Percentiles rank a stretch among this genome's conserved stretches.
Evolutionary conservation across 2,329 filamentous ascomycete genomes (phyloP).

Genomic region (Colletotrichum trifolii): DNA sequence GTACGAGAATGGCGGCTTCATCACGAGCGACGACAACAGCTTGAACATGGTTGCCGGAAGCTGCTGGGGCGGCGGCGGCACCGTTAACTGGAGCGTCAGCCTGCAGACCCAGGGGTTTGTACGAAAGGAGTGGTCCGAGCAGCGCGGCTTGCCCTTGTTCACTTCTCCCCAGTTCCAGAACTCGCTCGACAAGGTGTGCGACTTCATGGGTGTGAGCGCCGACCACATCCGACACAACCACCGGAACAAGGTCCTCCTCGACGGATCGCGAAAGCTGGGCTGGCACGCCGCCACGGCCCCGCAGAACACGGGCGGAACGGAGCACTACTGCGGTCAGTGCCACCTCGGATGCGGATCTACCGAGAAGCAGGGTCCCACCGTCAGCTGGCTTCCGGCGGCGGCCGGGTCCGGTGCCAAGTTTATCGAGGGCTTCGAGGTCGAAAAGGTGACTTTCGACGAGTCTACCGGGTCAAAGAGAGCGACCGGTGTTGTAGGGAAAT

Average conservation of each 20-base stretch:
- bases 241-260: conserved; percentile 76
- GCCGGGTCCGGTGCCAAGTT: conserved; percentile 81
- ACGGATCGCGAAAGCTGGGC: conserved; percentile 79
- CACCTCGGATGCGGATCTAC: conserved; percentile 70
- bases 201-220: conserved; percentile 79
- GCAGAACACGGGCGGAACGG: conserved; percentile 80
- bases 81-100: conserved; percentile 83
- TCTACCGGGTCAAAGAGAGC: conserved; percentile 63
- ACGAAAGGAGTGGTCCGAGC: conserved; percentile 81
- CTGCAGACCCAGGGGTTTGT: conserved; percentile 79
- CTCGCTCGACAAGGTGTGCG: conserved; percentile 82
- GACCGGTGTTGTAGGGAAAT: conserved; percentile 77
- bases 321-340: conserved; percentile 80
- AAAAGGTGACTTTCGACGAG: conserved; percentile 76
- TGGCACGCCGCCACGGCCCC: conserved; percentile 76
- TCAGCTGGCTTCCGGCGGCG: conserved; percentile 83
- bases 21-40: conserved; percentile 66
- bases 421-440: conserved; percentile 82
- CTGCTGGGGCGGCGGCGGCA: conserved; percentile 87
- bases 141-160: conserved; percentile 76
- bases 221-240: conserved; percentile 78
- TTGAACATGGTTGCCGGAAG: conserved; percentile 74
- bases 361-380: conserved; percentile 82
- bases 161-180: conserved; percentile 78
- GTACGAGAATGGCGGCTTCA: conserved; percentile 74